Conservation (phyloP, 768 basidiomycete species). For the Podaxis rugospora region DNA sequence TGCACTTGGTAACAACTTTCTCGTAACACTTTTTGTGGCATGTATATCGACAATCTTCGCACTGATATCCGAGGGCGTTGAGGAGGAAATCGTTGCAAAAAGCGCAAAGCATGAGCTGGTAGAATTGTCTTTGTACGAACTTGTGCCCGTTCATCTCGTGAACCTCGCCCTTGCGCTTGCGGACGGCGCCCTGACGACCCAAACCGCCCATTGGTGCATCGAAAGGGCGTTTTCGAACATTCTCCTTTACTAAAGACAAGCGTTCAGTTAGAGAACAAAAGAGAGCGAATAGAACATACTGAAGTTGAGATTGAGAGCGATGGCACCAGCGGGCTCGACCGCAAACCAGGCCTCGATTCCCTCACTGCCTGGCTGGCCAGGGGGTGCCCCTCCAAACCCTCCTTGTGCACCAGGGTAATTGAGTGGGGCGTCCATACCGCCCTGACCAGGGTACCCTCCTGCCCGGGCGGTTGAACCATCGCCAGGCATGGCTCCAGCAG, state of each 20-base stretch:
- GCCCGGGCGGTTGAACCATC: conserved; percentile 34
- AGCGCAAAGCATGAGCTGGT: conserved; percentile 97
- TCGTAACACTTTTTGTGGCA: conserved; percentile 99
- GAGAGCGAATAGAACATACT: conserved; percentile 46
- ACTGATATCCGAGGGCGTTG: conserved; percentile 97
- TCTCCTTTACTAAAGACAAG: conserved; percentile 81
- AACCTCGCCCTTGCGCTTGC: conserved; percentile 96
- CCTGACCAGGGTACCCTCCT: conserved; percentile 20
- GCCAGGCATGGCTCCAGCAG: conserved; percentile 84
- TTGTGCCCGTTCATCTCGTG: conserved; percentile 99
- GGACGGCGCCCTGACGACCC: conserved; percentile 95
- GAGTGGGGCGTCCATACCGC: conserved; percentile 45
- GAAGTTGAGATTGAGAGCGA: conserved; percentile 86
- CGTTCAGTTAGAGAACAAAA: conserved; percentile 9
- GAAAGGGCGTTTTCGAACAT: conserved; percentile 91
- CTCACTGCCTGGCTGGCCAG: conserved; percentile 43
- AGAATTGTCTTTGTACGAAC: conserved; percentile 96
- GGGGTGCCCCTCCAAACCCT: conserved; percentile 27
- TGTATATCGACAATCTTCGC: conserved; percentile 98
- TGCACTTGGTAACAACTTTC: conserved; percentile 99
- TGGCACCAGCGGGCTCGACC: conserved; percentile 95
- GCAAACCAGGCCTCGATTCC: conserved; percentile 97
- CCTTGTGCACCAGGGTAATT: conserved; percentile 37
- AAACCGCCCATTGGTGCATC: conserved; percentile 84
- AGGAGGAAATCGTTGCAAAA: conserved; percentile 97